Base-by-base conservation (phyloP, 2,329 filamentous ascomycete genomes). In the Sporothrix dimorphospora region DNA sequence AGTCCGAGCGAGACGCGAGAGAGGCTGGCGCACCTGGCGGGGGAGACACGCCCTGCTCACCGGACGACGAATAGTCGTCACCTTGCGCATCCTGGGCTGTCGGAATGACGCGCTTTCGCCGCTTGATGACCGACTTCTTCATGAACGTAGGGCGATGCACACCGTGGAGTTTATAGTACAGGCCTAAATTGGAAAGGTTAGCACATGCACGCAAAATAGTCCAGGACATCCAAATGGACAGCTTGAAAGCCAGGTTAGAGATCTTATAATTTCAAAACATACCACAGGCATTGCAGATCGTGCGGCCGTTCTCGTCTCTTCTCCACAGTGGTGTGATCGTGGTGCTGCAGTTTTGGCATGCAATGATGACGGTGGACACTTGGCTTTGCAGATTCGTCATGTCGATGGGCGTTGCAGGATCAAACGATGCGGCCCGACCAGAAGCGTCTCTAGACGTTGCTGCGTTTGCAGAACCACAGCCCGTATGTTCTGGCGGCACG, bases 221-320 rank as follows among this genome's bases (percentile, higher is more conserved):
- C 3, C 2, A 40, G n/a, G 3, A 12, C 4, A 4, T 14, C 9
- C 11, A 71, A 42, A 61, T 16, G 45, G 38, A 27, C 30, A 69
- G 21, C 16, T 11, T 34, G 9, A 4, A 45, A 21, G 1, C 14
- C 12, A 47, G 5, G 30, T 27, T n/a, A 34, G 38, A 12, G 24
- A 27, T 2, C 5, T 34, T 76, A 70, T 75, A 73, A 69, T 61
- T 75, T 67, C 42, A 34, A 21, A 51, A 87, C 91, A 80, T 87
- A 97, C 94, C 96, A 84, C 96, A 99, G 69, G 96, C 96, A 81
- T 99, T 99, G 84, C 96, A 99, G 75, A 99, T 99, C 5, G 95
- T 97, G 82, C 98, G 94, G 1, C 96, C 96, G 76, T 91, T 91
- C 81, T 97, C 95, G 79, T 98, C 96, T 77, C 96, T 88, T 78